Evolutionary conservation across 2,329 filamentous ascomycete genomes (phyloP), one percentile per base, ranked within the genome.

Genomic region (Exophiala alcalophila): DNA sequence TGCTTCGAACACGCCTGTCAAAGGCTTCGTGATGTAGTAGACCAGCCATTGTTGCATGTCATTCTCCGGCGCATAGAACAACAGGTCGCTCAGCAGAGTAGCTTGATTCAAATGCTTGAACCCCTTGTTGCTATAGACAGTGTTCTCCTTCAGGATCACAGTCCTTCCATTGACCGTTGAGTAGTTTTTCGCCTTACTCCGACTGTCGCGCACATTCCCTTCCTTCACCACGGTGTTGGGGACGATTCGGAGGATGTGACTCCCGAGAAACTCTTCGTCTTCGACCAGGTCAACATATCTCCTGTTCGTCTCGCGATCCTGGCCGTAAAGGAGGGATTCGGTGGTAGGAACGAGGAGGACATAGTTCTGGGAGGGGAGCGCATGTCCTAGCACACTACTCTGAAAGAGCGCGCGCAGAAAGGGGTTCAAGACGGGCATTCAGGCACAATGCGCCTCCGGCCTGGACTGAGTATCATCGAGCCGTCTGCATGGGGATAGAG

Each of bases 381-480:
- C 97, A 81, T 97, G 91, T 60, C 84, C 75, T 58, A 86, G 84
- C 64, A 96, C 78, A 66, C 87, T 82, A 79, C 89, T 97, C 74
- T 88, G 89, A 78, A 96, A 96, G 81, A 98, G 97, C 77, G 91
- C 89, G 76, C 86, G 84, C 68, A 98, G 78, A 72, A 96, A 97
- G 67, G 92, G 92, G 72, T 98, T 98, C 82, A 97, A 78, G 74
- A 92, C 88, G 83, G 90, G 90, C 90, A 95, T 95, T 81, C 84
- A 84, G 74, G 54, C 57, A 49, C 47, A 49, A 52, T 52, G 47
- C 44, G 54, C 54, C 54, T 49, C 47, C 25, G 21, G 25, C 15
- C 40, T 23, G 34, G 36, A 46, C 27, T 40, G 36, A 34, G 23
- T 33, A 36, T 52, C 49, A 50, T 50, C 40, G 44, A 48, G 43